Evolutionary conservation across 495 filamentous ascomycete species (phyloP).

Genomic region (Penicillium nucicola): DNA sequence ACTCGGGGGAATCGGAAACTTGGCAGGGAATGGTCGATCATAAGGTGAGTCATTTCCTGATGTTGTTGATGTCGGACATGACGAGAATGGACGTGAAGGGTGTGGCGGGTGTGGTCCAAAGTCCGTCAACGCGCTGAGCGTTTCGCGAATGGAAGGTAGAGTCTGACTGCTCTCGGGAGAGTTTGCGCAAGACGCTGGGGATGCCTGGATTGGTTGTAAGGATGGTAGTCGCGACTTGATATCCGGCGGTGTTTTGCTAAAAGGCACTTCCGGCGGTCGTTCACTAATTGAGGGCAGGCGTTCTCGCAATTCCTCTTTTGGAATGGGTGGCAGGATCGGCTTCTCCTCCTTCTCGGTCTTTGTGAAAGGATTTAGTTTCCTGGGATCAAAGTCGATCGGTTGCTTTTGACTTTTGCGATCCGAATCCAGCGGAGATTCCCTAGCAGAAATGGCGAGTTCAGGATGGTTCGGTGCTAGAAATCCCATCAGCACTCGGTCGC

Average conservation of each 20-base stretch:
- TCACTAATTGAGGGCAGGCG: constrained; percentile 1
- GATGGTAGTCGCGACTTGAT: constrained; percentile 11
- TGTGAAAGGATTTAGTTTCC: not conserved
- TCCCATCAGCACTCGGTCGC: constrained; percentile 48
- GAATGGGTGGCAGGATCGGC: not conserved
- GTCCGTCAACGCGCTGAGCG: constrained; percentile 29
- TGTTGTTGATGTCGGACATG: constrained; percentile 23
- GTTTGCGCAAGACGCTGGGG: constrained; percentile 19
- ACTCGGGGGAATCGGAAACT: constrained; percentile 32
- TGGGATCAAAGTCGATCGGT: not conserved
- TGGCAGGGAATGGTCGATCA: constrained; percentile 26
- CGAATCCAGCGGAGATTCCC: constrained; percentile 14
- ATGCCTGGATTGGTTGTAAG: constrained; percentile 8
- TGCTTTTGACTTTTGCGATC: constrained; percentile 3
- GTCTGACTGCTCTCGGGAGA: constrained; percentile 40
- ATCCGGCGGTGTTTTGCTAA: constrained; percentile 3
- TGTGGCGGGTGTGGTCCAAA: constrained; percentile 14
- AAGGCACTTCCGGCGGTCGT: not conserved
- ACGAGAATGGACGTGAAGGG: constrained; percentile 14
- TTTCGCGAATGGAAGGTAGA: constrained; percentile 44
- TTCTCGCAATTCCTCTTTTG: constrained; percentile 1
- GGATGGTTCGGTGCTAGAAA: constrained; percentile 44
- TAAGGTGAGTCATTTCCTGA: constrained; percentile 35
- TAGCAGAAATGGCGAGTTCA: constrained; percentile 37
- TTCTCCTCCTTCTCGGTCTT: not conserved